Percentiles rank a stretch among this genome's conserved stretches.
These are phyloP conservation scores for Aphanomyces stellatus DNA, from an alignment of 352 stramenopile species.

Conservation along the genomic window DNA sequence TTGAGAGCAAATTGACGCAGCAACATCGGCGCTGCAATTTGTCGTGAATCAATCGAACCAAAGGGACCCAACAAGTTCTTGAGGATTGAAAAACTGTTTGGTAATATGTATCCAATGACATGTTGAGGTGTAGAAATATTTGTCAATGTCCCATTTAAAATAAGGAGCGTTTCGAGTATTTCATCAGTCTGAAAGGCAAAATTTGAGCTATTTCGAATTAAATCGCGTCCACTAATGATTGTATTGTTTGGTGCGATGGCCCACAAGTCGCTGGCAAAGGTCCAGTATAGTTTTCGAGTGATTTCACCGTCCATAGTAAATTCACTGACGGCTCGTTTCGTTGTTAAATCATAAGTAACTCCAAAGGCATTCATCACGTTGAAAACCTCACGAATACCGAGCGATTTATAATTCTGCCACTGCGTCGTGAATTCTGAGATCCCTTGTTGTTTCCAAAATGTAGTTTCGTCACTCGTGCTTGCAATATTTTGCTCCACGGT, in stretches of 20 bases:
- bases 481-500: background rate
- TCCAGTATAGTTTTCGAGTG: conserved; percentile 1
- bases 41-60: background rate
- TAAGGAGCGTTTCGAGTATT: background rate
- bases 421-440: background rate
- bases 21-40: background rate
- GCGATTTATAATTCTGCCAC: conserved; percentile 8
- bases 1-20: background rate
- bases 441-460: background rate
- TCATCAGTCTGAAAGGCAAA: background rate
- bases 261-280: conserved; percentile 5
- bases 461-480: background rate
- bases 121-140: too few relatives aligned
- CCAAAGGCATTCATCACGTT: background rate
- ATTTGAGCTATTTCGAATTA: background rate
- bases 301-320: background rate
- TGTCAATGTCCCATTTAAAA: background rate
- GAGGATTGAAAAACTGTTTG: background rate
- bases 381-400: background rate
- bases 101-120: background rate
- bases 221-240: background rate
- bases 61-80: too few relatives aligned
- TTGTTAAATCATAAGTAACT: background rate
- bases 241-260: background rate
- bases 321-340: background rate